phyloP scores from a whole-genome alignment of 176 grass and related monocot genomes.

The Elymus sibiricus region DNA sequence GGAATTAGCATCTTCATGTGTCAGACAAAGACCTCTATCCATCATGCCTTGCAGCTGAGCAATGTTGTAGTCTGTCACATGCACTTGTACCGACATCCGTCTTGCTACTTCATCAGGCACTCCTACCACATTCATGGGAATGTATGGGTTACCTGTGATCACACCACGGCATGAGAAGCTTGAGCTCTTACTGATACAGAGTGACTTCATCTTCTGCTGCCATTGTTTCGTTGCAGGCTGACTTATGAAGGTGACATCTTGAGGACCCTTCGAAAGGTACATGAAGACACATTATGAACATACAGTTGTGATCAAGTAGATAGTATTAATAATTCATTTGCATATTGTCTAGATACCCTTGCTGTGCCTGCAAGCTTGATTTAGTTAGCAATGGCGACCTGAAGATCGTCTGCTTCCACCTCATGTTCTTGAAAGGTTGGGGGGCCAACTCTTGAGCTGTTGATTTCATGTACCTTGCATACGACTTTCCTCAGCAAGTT shows the following conservation, averaged over 20 bases:
- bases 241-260: constrained; percentile 24
- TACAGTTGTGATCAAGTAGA: background rate
- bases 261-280: constrained; percentile 34
- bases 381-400: constrained; percentile 41
- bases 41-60: constrained; percentile 40
- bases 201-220: constrained; percentile 58
- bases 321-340: background rate
- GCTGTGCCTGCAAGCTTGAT: constrained; percentile 45
- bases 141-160: constrained; percentile 70
- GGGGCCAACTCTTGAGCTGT: constrained; percentile 37
- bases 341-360: constrained; percentile 33
- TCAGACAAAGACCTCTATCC: constrained; percentile 48
- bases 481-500: constrained; percentile 41
- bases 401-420: constrained; percentile 47
- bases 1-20: constrained; percentile 46
- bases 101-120: constrained; percentile 56
- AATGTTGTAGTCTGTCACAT: constrained; percentile 48
- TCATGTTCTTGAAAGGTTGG: constrained; percentile 40
- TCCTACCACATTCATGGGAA: constrained; percentile 46
- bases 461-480: constrained; percentile 36
- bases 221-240: constrained; percentile 43
- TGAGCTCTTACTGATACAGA: constrained; percentile 68
- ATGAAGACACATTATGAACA: background rate
- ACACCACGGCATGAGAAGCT: constrained; percentile 48
- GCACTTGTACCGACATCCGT: constrained; percentile 53